A percentile compares a stretch with the other conserved stretches of the same genome.
Conservation (phyloP, 768 basidiomycete genomes). For the Lactifluus pinguis region DNA sequence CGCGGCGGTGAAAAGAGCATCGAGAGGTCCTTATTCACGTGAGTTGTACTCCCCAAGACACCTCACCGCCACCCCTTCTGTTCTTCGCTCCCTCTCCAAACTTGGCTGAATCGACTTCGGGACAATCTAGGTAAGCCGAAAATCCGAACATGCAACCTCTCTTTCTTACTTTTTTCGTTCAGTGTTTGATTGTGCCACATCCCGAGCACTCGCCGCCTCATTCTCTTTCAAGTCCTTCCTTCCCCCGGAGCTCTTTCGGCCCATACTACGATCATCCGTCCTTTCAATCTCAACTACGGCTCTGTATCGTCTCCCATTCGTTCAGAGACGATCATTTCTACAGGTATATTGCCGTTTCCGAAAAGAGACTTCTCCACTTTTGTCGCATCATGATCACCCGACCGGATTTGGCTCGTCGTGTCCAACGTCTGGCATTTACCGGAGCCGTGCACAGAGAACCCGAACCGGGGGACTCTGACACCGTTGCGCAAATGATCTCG, state of each 20-base stretch:
- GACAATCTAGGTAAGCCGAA: background rate
- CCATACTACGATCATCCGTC: conserved; percentile 4
- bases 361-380: conserved; percentile 4
- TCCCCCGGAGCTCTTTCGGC: conserved; percentile 8
- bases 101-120: background rate
- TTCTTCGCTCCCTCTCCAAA: background rate
- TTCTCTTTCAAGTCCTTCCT: background rate
- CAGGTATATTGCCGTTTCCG: conserved; percentile 7
- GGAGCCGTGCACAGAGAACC: conserved; percentile 9
- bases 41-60: background rate
- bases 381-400: conserved; percentile 14
- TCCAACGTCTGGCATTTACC: conserved; percentile 8
- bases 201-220: background rate
- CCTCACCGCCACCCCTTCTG: background rate
- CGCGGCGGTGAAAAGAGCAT: too few species aligned
- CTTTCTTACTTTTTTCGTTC: background rate
- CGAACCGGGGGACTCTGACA: background rate
- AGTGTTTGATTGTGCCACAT: background rate
- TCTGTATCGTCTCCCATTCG: conserved; percentile 4
- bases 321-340: conserved; percentile 13
- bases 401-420: conserved; percentile 15
- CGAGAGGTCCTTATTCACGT: background rate
- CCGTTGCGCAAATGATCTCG: conserved; percentile 6
- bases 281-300: conserved; percentile 1
- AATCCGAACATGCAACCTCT: too few species aligned